These are phyloP conservation scores for Amanita thiersii DNA, from an alignment of 768 basidiomycete genomes.

Conservation along the genomic window DNA sequence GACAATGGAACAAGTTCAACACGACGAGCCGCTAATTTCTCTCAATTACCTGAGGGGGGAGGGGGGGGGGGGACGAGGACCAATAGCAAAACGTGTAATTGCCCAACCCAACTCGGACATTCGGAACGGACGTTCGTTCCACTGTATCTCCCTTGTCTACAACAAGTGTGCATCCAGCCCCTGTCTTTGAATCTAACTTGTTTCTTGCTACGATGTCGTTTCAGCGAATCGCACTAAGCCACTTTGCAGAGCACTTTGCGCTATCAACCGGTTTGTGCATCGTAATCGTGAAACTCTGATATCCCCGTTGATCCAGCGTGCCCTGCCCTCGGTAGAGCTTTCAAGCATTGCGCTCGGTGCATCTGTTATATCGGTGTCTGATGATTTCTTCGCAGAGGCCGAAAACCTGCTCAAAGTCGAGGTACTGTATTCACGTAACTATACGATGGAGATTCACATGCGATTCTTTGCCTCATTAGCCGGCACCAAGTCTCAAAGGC, in stretches of 20 bases:
- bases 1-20: too few species aligned
- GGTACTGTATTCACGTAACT: conserved; percentile 34
- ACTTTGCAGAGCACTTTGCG: conserved; percentile 40
- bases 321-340: conserved; percentile 60
- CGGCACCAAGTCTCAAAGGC: conserved; percentile 85
- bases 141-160: too few species aligned
- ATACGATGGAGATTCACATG: conserved; percentile 4
- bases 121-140: too few species aligned
- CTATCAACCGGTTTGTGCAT: conserved; percentile 38
- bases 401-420: conserved; percentile 75
- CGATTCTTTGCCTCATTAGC: conserved; percentile 33
- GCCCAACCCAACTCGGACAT: too few species aligned
- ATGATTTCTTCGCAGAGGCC: conserved; percentile 94
- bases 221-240: conserved; percentile 34
- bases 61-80: too few species aligned
- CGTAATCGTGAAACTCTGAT: neutral
- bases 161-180: too few species aligned
- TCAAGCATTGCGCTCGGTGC: conserved; percentile 84
- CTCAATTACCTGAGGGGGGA: too few species aligned
- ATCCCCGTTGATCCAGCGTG: neutral
- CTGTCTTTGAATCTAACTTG: too few species aligned
- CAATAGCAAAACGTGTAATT: too few species aligned
- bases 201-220: conserved; percentile 44
- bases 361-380: conserved; percentile 66
- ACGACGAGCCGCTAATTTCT: too few species aligned